These are phyloP conservation scores for Emergomyces pasteurianus DNA, from an alignment of 2,329 filamentous ascomycete genomes.

Conservation along the genomic window DNA sequence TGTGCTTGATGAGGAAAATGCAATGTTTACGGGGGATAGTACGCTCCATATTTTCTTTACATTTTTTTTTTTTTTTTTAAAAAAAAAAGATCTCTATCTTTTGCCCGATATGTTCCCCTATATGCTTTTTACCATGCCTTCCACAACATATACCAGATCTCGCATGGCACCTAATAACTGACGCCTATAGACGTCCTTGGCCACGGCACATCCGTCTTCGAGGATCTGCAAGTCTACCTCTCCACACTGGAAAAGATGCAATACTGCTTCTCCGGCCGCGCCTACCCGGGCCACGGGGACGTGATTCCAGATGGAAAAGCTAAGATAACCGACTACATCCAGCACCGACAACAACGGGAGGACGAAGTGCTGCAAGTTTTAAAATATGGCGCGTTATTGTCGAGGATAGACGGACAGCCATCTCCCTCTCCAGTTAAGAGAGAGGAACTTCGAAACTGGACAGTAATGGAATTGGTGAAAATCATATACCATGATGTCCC, in stretches of 20 bases:
- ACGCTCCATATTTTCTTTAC: constrained; percentile 8
- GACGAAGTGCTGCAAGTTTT: constrained; percentile 61
- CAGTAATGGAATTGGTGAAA: constrained; percentile 69
- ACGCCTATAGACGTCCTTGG: constrained; percentile 55
- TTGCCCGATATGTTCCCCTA: not conserved
- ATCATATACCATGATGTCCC: constrained; percentile 73
- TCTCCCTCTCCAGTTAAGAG: constrained; percentile 14
- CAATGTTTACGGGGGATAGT: constrained; percentile 79
- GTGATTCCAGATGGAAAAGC: constrained; percentile 59
- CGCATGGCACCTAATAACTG: not conserved
- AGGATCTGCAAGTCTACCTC: constrained; percentile 61
- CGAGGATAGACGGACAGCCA: constrained; percentile 15
- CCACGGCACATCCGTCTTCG: constrained; percentile 75
- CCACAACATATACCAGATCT: not conserved
- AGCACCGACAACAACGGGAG: constrained; percentile 68
- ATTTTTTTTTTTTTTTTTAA: not conserved
- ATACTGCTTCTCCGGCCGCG: constrained; percentile 46
- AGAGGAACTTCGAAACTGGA: constrained; percentile 37
- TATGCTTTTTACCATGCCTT: not conserved
- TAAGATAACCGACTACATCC: constrained; percentile 72
- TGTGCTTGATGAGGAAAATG: constrained; percentile 61
- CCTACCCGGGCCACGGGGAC: constrained; percentile 79
- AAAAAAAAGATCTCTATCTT: not conserved
- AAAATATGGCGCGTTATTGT: constrained; percentile 26
- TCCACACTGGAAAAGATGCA: constrained; percentile 58